phyloP scores from a whole-genome alignment of 257 asterid species.

The Cruciata laevipes region DNA sequence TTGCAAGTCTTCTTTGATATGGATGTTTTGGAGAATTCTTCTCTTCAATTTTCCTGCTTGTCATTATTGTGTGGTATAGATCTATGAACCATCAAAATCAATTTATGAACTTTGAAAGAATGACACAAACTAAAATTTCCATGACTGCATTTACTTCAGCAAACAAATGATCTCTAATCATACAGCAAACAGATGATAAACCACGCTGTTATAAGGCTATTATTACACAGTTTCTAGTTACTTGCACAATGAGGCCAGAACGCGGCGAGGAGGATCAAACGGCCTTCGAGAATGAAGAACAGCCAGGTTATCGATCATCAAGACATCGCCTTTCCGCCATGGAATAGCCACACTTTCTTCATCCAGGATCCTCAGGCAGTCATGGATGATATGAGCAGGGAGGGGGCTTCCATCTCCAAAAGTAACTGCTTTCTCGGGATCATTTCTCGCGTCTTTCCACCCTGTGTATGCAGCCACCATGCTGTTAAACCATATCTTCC shows the following conservation, averaged over 20 bases:
- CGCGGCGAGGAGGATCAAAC: conserved; percentile 66
- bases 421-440: conserved; percentile 72
- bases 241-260: conserved; percentile 83
- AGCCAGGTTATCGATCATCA: conserved; percentile 72
- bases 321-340: conserved; percentile 70
- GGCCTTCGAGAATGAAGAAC: conserved; percentile 79
- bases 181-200: background rate
- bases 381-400: conserved; percentile 49
- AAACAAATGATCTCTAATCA: background rate
- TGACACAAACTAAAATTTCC: no score
- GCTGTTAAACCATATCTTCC: conserved; percentile 81
- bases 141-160: no score
- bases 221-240: conserved; percentile 3
- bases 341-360: conserved; percentile 75
- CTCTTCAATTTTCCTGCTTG: no score
- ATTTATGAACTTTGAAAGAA: no score
- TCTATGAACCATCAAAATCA: no score
- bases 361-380: conserved; percentile 58
- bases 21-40: no score
- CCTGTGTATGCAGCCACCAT: conserved; percentile 90
- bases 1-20: no score
- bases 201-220: no score
- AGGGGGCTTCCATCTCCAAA: conserved; percentile 68
- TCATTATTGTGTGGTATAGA: no score
- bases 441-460: conserved; percentile 71